These are phyloP conservation scores for Syncephalastrum contaminatum DNA, from an alignment of 371 early-diverging fungal genomes.

Conservation along the genomic window DNA sequence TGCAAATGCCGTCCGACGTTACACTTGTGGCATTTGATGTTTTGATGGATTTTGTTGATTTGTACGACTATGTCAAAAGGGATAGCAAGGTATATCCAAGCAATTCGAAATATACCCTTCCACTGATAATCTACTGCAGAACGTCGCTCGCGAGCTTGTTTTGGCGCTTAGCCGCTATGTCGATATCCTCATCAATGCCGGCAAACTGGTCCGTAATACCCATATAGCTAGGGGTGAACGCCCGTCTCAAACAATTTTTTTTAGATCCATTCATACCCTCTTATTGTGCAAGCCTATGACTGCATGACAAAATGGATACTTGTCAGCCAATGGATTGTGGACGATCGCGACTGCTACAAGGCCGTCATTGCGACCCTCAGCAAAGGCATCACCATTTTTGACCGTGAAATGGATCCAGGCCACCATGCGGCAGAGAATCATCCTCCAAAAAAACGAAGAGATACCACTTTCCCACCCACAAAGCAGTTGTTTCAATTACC, in stretches of 20 bases:
- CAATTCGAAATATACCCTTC: neutral
- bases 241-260: neutral
- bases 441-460: conserved; percentile 42
- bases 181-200: conserved; percentile 53
- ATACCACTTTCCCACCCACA: conserved; percentile 44
- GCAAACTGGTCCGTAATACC: conserved; percentile 29
- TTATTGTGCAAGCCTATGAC: conserved; percentile 75
- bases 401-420: conserved; percentile 34
- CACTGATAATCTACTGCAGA: conserved; percentile 31
- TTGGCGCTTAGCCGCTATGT: conserved; percentile 71
- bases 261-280: conserved; percentile 45
- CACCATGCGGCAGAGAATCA: conserved; percentile 9
- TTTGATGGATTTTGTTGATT: conserved; percentile 61
- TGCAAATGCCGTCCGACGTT: conserved; percentile 68
- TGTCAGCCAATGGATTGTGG: conserved; percentile 73
- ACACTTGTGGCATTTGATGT: conserved; percentile 70
- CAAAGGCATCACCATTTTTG: conserved; percentile 68
- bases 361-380: conserved; percentile 69
- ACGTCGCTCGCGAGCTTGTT: conserved; percentile 69
- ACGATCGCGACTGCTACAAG: conserved; percentile 66
- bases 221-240: neutral
- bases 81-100: conserved; percentile 61
- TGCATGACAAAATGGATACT: conserved; percentile 76
- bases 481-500: conserved; percentile 49
- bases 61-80: conserved; percentile 67